Conservation (phyloP, 23 red algal species). For the Gracilariopsis chorda region DNA sequence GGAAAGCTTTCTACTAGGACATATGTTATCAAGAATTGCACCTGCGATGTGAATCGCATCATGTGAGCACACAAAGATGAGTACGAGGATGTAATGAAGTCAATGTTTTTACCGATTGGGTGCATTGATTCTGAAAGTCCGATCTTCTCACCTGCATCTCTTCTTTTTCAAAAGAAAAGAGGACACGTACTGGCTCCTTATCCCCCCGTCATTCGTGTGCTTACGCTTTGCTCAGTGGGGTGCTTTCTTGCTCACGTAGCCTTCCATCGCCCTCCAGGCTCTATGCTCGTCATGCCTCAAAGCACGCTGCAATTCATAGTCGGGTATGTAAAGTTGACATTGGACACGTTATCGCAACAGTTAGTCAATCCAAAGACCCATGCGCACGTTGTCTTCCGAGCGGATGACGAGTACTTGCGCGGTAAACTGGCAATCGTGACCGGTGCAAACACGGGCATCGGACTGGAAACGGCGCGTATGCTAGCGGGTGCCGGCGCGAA, state of each 20-base stretch:
- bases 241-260: not conserved
- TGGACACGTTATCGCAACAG: conserved; percentile 58
- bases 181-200: too few relatives aligned
- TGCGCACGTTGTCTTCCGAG: conserved; percentile 1
- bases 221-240: too few relatives aligned
- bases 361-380: conserved; percentile 9
- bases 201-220: too few relatives aligned
- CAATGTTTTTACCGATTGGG: too few relatives aligned
- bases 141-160: too few relatives aligned
- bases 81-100: too few relatives aligned
- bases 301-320: conserved; percentile 13
- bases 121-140: too few relatives aligned
- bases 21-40: too few relatives aligned
- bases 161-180: too few relatives aligned
- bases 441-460: conserved; percentile 93
- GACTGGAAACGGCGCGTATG: conserved; percentile 66
- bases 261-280: not conserved
- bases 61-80: too few relatives aligned
- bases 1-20: too few relatives aligned
- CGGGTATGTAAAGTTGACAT: conserved; percentile 16
- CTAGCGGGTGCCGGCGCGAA: conserved; percentile 64
- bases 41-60: too few relatives aligned
- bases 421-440: conserved; percentile 74
- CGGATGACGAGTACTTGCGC: not conserved
- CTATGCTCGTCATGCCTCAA: conserved; percentile 15